Conservation (phyloP, 306 rosid species). For the Dryas alaskensis region DNA sequence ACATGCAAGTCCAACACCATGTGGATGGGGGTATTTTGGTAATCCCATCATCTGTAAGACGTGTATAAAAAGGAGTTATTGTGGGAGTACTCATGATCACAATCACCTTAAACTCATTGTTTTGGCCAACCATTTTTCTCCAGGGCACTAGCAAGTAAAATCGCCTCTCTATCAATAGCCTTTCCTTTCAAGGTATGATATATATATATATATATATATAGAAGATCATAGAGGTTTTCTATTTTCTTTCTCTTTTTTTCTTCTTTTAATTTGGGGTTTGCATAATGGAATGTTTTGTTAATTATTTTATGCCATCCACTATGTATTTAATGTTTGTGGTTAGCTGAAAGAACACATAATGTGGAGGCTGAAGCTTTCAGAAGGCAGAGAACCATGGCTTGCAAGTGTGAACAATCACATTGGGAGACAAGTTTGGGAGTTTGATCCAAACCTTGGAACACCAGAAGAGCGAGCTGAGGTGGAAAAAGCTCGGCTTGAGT, state of each 20-base stretch:
- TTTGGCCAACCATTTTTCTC: background rate
- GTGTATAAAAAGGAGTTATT: background rate
- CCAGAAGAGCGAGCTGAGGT: conserved; percentile 41
- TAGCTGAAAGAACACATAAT: conserved; percentile 18
- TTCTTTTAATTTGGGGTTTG: too few species aligned
- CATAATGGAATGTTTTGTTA: too few species aligned
- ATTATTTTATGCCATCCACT: too few species aligned
- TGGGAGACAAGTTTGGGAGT: conserved; percentile 80
- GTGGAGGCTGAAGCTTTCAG: conserved; percentile 66
- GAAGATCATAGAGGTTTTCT: too few species aligned
- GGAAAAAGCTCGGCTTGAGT: conserved; percentile 34
- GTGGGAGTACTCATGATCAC: background rate
- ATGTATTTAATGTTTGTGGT: too few species aligned
- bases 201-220: too few species aligned
- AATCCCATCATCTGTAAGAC: background rate
- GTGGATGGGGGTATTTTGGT: background rate
- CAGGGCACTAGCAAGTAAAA: too few species aligned
- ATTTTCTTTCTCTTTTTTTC: too few species aligned
- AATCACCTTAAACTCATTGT: background rate
- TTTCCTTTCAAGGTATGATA: too few species aligned
- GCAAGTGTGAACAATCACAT: conserved; percentile 48
- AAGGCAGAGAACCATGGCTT: conserved; percentile 33
- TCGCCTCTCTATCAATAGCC: too few species aligned
- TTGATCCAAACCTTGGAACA: conserved; percentile 42
- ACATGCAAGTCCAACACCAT: too few species aligned